Evolutionary conservation across 306 rosid species (phyloP).

Genomic region (Trifolium dubium): DNA sequence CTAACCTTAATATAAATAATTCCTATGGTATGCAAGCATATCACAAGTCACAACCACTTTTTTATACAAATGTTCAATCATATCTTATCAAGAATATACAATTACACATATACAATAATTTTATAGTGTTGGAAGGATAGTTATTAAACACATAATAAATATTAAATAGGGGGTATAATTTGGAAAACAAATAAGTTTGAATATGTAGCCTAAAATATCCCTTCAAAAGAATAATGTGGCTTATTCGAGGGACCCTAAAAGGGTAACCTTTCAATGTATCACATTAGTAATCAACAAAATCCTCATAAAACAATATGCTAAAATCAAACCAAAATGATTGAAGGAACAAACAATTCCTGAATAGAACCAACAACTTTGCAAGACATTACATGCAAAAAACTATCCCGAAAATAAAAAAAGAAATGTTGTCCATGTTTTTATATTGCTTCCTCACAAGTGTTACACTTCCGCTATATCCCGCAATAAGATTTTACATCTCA

Average conservation of each 20-base stretch:
- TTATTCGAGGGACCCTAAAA: slow-evolving; percentile 77
- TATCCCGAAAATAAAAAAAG: slow-evolving; percentile 44
- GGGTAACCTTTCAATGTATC: slow-evolving; percentile 78
- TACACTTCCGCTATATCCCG: slow-evolving; percentile 96
- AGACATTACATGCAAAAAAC: slow-evolving; percentile 68
- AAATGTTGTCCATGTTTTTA: slow-evolving; percentile 54
- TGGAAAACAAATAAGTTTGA: slow-evolving; percentile 36
- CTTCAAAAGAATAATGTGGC: slow-evolving; percentile 52
- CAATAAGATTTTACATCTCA: slow-evolving; percentile 99
- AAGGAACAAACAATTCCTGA: slow-evolving; percentile 61
- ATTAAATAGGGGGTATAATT: slow-evolving; percentile 10
- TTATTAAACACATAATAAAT: not conserved
- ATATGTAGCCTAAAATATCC: slow-evolving; percentile 46
- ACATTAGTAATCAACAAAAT: slow-evolving; percentile 71
- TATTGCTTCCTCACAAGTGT: slow-evolving; percentile 79
- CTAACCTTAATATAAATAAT: not conserved
- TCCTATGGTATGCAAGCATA: no score
- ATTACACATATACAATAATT: not conserved
- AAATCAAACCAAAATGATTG: slow-evolving; percentile 64
- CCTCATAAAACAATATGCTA: slow-evolving; percentile 69
- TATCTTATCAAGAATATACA: no score
- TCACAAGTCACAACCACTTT: no score
- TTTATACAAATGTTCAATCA: no score
- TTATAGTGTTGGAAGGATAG: not conserved
- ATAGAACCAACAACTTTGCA: slow-evolving; percentile 61